phyloP scores from a whole-genome alignment of 768 basidiomycete species.

The Naganishia onofrii region DNA sequence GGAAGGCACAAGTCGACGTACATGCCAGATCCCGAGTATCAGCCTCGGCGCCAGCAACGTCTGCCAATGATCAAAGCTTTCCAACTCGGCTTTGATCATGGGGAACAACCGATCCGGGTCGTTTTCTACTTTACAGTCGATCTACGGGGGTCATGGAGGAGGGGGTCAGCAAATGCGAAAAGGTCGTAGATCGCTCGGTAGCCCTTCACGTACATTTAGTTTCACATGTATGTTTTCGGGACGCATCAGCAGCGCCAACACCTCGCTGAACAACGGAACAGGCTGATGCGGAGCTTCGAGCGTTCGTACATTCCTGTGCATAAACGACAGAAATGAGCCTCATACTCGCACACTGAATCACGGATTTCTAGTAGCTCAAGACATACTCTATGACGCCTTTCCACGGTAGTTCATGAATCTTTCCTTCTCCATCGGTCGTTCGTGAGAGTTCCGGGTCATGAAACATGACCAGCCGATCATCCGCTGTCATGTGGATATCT shows the following conservation, averaged over 20 bases:
- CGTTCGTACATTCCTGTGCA: conserved; percentile 69
- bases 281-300: conserved; percentile 73
- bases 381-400: conserved; percentile 58
- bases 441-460: conserved; percentile 85
- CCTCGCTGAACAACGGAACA: conserved; percentile 87
- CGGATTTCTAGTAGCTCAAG: neutral
- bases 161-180: no score
- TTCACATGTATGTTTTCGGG: conserved; percentile 53
- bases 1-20: conserved; percentile 34
- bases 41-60: conserved; percentile 44
- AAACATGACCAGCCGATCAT: conserved; percentile 88
- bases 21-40: conserved; percentile 51
- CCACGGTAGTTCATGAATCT: conserved; percentile 71
- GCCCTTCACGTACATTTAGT: conserved; percentile 54
- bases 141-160: conserved; percentile 60
- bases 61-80: conserved; percentile 55
- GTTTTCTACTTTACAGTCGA: conserved; percentile 93
- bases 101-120: conserved; percentile 75
- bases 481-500: conserved; percentile 93
- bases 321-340: neutral
- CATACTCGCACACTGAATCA: neutral
- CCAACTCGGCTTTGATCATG: conserved; percentile 64
- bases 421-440: conserved; percentile 71
- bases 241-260: conserved; percentile 73
- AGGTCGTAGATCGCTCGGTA: no score